Base-by-base conservation (phyloP, 2,329 filamentous ascomycete genomes). In the Scleromitrula shiraiana region DNA sequence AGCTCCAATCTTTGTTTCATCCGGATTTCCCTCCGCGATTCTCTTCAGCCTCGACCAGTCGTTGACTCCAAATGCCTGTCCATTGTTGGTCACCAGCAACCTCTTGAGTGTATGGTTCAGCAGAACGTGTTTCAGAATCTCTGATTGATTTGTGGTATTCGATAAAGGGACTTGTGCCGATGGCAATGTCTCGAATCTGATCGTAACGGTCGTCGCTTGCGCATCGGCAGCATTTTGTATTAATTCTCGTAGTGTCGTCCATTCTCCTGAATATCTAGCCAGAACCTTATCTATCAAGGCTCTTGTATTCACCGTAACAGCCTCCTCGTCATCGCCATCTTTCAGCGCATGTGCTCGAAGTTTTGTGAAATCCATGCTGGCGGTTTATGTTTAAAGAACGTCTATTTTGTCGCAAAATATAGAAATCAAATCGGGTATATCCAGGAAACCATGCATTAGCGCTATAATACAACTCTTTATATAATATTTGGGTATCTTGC, bases 191-290 rank as follows among this genome's bases (percentile, higher is more conserved):
- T 98, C 91, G 73, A 93, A 95, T 59, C 85, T 90, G 63, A 98
- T 88, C 38, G 80, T 85, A 57, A 97, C 91, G 48, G 82, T 90
- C 14, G 83, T 86, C 40, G 93, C 93, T 62, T 90, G 87, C 19
- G 93, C 93, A 70, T 98, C 93, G 54, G 93, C 91, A n/a, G 93
- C 93, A 65, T 98, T 98, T 64, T 98, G 93, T 37, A 98, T 89
- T 52, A 98, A 81, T 66, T 98, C 93, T 72, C 93, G 81, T 15
- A 98, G 70, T 7, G 78, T 85, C 5, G 80, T 89, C 83, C 91
- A 96, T 72, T 98, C 94, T 59, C 93, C 91, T 2, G 90, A 95
- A 65, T 98, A 98, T 62, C 93, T 78, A 8, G 93, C 93, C 41
- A 98, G 77, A 9, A 98, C 91, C 68, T 98, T 98, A 70, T 97